phyloP scores from a whole-genome alignment of 371 early-diverging fungal species.

The Nematocida ironsii region DNA sequence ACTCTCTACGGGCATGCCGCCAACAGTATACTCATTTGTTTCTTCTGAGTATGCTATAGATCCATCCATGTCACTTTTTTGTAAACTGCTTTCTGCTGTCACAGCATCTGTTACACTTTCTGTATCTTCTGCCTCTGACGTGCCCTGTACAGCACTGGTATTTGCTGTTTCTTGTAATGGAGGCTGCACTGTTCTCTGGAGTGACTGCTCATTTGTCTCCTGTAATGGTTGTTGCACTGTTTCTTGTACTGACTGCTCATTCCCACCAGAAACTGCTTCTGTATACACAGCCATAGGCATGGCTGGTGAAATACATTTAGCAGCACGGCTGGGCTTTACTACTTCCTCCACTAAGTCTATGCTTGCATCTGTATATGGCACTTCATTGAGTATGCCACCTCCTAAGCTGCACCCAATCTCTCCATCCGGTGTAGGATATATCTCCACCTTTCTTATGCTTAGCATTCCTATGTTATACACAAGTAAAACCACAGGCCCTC shows the following conservation, averaged over 20 bases:
- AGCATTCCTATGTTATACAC: constrained; percentile 59
- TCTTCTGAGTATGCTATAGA: not conserved
- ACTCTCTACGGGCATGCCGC: not conserved
- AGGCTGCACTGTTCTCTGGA: not conserved
- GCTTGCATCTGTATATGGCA: constrained; percentile 41
- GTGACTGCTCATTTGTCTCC: not conserved
- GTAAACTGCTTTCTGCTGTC: not conserved
- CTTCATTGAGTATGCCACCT: constrained; percentile 55
- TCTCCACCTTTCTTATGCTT: constrained; percentile 54
- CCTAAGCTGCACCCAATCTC: constrained; percentile 63
- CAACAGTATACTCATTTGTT: not conserved
- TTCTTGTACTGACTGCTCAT: not conserved
- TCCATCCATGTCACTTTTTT: not conserved
- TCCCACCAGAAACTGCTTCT: not conserved
- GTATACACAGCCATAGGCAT: not conserved
- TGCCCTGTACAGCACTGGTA: not conserved
- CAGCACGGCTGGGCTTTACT: not conserved
- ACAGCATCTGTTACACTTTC: not conserved
- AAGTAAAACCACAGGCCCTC: constrained; percentile 24
- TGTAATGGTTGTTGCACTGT: not conserved
- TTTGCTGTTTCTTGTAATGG: not conserved
- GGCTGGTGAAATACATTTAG: not conserved
- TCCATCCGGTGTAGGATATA: constrained; percentile 45
- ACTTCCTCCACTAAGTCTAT: constrained; percentile 12
- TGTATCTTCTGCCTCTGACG: not conserved